Conservation (phyloP, 176 grass and related monocot genomes). For the Oryza punctata region DNA sequence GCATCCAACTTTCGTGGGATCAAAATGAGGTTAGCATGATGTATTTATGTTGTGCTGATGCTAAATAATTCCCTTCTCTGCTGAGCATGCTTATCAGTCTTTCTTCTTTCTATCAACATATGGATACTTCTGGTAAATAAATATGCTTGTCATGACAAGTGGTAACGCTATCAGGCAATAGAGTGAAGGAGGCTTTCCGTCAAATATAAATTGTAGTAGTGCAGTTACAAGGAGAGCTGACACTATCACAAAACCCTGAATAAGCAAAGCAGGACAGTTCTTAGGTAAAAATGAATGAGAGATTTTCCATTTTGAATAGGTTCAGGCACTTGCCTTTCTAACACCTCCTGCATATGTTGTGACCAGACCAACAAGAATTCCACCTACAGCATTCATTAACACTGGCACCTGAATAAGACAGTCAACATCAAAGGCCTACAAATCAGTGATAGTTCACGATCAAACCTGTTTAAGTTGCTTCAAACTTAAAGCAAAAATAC, state of each 20-base stretch:
- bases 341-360: conserved; percentile 94
- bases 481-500: conserved; percentile 3
- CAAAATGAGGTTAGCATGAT: conserved; percentile 12
- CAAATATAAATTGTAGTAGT: conserved; percentile 80
- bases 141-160: conserved; percentile 85
- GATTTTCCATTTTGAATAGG: conserved; percentile 31
- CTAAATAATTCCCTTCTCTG: conserved; percentile 36
- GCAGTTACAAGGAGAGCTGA: conserved; percentile 94
- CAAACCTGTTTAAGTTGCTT: conserved; percentile 1
- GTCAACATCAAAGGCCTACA: conserved; percentile 17
- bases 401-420: conserved; percentile 71
- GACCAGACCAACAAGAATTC: conserved; percentile 99
- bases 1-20: conserved; percentile 18
- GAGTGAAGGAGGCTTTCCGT: conserved; percentile 76
- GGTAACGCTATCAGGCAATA: conserved; percentile 79
- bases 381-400: conserved; percentile 82
- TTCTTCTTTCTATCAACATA: conserved; percentile 85
- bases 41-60: background rate
- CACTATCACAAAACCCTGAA: conserved; percentile 97
- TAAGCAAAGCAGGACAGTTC: conserved; percentile 39
- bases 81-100: conserved; percentile 46
- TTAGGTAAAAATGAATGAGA: conserved; percentile 9
- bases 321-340: conserved; percentile 73
- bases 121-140: conserved; percentile 98
- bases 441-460: conserved; percentile 9